Evolutionary conservation across 371 early-diverging fungal species (phyloP).

Genomic region (Mycotypha africana): DNA sequence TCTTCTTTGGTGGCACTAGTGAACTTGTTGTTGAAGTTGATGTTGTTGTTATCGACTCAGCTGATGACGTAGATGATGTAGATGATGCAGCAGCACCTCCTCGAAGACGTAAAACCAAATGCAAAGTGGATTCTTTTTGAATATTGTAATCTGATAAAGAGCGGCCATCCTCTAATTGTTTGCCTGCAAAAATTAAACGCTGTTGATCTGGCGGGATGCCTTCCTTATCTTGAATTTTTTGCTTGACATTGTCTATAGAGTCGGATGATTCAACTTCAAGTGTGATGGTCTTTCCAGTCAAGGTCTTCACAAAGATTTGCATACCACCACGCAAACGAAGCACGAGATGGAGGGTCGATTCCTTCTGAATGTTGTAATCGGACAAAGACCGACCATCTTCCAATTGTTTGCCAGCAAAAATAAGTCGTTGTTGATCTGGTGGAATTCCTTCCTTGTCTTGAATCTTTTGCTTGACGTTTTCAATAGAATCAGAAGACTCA

Average conservation of each 20-base stretch:
- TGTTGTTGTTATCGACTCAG: too few relatives aligned
- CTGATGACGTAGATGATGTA: neutral
- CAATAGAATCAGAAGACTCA: constrained; percentile 93
- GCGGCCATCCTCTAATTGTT: constrained; percentile 96
- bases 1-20: constrained; percentile 8
- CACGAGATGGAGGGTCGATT: constrained; percentile 94
- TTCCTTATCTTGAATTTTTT: neutral
- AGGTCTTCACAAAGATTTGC: constrained; percentile 75
- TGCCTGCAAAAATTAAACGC: constrained; percentile 55
- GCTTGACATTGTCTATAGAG: neutral
- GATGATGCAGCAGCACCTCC: constrained; percentile 49
- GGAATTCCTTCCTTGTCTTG: neutral
- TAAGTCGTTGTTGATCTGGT: neutral
- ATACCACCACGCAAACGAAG: constrained; percentile 89
- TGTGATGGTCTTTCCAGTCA: constrained; percentile 27
- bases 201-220: neutral
- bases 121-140: constrained; percentile 46
- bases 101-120: constrained; percentile 91
- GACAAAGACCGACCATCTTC: constrained; percentile 86
- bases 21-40: neutral
- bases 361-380: constrained; percentile 83
- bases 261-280: neutral
- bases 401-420: constrained; percentile 74
- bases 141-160: constrained; percentile 61
- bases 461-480: constrained; percentile 93